Percentiles rank a stretch among this genome's conserved stretches.
Evolutionary conservation across 2,329 filamentous ascomycete species (phyloP).

Genomic region (Monilinia aucupariae): DNA sequence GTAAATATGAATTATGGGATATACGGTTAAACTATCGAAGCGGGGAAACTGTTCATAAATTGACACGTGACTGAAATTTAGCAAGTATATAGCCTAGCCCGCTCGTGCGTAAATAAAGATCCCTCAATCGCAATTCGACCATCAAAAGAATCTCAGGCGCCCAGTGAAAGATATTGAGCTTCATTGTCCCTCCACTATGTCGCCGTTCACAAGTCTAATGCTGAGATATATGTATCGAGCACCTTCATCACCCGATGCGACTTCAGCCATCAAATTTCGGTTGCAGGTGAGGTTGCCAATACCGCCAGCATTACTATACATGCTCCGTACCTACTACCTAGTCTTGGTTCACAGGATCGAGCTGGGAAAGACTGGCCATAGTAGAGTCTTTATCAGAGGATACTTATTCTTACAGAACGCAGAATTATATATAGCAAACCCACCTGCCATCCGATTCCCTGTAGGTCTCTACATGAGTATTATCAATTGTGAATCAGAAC

Average conservation of each 20-base stretch:
- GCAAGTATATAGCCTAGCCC: background rate
- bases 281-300: background rate
- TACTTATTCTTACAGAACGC: background rate
- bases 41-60: too few relatives aligned
- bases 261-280: background rate
- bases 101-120: too few relatives aligned
- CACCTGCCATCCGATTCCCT: background rate
- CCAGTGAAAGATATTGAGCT: background rate
- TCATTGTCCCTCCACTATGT: background rate
- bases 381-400: background rate
- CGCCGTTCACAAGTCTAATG: background rate
- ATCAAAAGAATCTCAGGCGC: background rate
- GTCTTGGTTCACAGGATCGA: background rate
- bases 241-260: background rate
- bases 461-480: conserved; percentile 1
- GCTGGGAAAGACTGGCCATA: background rate
- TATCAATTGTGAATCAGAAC: conserved; percentile 1
- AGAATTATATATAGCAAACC: conserved; percentile 4
- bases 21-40: too few relatives aligned
- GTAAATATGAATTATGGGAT: too few relatives aligned
- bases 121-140: too few relatives aligned
- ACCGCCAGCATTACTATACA: background rate
- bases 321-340: background rate
- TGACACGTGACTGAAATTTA: background rate
- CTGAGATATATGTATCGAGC: background rate